Evolutionary conservation across 768 basidiomycete species (phyloP).

Genomic region (Phaffia tasmanica): DNA sequence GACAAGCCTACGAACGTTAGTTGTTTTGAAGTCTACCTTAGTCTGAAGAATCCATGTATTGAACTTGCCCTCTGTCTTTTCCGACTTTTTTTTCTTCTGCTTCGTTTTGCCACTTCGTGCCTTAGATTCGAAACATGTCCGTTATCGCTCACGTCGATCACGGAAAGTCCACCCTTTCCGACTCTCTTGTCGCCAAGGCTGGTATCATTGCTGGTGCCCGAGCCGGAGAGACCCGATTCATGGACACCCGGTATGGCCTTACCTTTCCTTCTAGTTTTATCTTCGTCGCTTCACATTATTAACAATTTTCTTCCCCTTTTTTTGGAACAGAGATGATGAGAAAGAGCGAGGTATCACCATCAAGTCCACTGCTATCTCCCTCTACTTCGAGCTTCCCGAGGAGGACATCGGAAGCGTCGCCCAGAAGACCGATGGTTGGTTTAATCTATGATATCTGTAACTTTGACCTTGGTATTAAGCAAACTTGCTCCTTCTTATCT

Average conservation of each 20-base stretch:
- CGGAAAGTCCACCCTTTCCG: slow-evolving; percentile 98
- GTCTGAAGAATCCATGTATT: not conserved
- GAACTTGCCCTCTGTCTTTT: not conserved
- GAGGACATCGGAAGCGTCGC: slow-evolving; percentile 74
- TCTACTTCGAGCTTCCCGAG: slow-evolving; percentile 95
- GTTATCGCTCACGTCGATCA: slow-evolving; percentile 61
- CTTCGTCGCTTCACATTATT: not conserved
- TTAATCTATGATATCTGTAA: not conserved
- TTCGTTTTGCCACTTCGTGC: not conserved
- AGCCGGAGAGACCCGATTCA: slow-evolving; percentile 93
- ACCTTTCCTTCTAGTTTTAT: not conserved
- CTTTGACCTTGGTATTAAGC: too few relatives aligned
- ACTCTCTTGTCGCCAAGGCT: slow-evolving; percentile 97
- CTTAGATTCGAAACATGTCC: slow-evolving; percentile 3
- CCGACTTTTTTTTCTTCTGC: slow-evolving; percentile 1
- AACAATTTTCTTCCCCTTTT: not conserved
- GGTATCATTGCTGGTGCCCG: slow-evolving; percentile 94
- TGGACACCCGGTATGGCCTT: slow-evolving; percentile 60
- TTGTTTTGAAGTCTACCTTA: not conserved
- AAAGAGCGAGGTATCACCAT: slow-evolving; percentile 99
- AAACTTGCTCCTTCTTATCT: slow-evolving; percentile 11
- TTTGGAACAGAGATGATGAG: slow-evolving; percentile 64
- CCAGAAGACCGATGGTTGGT: slow-evolving; percentile 83
- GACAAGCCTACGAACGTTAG: slow-evolving; percentile 27
- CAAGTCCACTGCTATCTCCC: slow-evolving; percentile 98